A percentile compares a stretch with the other conserved stretches of the same genome.
phyloP scores from a whole-genome alignment of 176 grass and related monocot genomes.

The Eleusine indica region DNA sequence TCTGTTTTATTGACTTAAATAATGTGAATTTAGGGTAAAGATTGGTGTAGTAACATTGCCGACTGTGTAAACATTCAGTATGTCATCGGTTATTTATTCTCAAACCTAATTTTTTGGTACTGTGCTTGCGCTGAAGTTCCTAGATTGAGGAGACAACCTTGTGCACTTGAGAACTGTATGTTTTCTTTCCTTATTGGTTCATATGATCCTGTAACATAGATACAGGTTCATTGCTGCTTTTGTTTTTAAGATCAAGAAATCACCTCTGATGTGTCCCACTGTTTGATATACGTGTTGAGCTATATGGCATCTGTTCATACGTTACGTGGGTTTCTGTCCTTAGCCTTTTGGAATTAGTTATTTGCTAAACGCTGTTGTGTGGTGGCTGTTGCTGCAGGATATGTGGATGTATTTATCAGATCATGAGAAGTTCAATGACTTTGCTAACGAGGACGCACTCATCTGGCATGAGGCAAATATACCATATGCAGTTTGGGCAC shows the following conservation, averaged over 20 bases:
- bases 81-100: background rate
- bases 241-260: constrained; percentile 2
- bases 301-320: background rate
- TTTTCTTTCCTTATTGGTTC: constrained; percentile 7
- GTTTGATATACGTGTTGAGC: background rate
- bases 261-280: background rate
- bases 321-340: constrained; percentile 5
- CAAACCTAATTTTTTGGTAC: constrained; percentile 2
- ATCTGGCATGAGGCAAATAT: constrained; percentile 97
- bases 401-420: constrained; percentile 99
- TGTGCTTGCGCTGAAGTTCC: background rate
- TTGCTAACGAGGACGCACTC: constrained; percentile 81
- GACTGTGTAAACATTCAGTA: background rate
- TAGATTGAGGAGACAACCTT: background rate
- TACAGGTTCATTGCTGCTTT: background rate
- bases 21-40: background rate
- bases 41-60: background rate
- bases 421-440: constrained; percentile 87
- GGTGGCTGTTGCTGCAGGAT: constrained; percentile 63
- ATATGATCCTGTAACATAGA: background rate
- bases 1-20: constrained; percentile 27
- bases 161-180: constrained; percentile 9
- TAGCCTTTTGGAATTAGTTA: background rate
- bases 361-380: constrained; percentile 28
- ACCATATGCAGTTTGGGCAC: constrained; percentile 94